These are phyloP conservation scores for Pichia sp. DNA, from an alignment of 1,139 yeast species.

Conservation along the genomic window DNA sequence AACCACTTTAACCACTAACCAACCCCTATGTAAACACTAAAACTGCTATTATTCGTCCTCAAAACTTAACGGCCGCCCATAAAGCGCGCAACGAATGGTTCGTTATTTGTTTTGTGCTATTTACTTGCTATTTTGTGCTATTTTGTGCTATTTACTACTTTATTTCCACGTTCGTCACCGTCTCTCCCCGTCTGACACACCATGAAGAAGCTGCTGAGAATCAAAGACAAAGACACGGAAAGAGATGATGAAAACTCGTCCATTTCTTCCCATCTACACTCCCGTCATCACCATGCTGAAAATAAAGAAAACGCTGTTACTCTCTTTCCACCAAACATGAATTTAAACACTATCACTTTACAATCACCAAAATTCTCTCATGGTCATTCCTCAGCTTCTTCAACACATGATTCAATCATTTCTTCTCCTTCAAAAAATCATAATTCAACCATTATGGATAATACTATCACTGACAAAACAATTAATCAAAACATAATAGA, in stretches of 20 bases:
- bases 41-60: neutral
- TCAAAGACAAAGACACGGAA: conserved; percentile 6
- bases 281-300: neutral
- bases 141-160: neutral
- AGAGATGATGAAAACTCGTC: conserved; percentile 1
- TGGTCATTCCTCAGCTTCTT: neutral
- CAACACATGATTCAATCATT: neutral
- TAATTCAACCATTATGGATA: too few species aligned
- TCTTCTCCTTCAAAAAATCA: neutral
- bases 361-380: neutral
- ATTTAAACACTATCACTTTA: too few species aligned
- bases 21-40: too few species aligned
- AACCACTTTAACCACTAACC: too few species aligned
- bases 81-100: neutral
- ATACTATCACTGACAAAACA: neutral
- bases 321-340: too few species aligned
- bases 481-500: neutral
- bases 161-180: neutral
- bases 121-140: neutral
- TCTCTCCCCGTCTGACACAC: too few species aligned
- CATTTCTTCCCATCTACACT: neutral
- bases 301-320: neutral
- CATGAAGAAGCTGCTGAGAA: conserved; percentile 8
- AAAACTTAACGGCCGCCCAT: neutral
- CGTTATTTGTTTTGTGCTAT: too few species aligned